phyloP scores from a whole-genome alignment of 768 basidiomycete genomes.

The Leucocoprinus birnbaumii region DNA sequence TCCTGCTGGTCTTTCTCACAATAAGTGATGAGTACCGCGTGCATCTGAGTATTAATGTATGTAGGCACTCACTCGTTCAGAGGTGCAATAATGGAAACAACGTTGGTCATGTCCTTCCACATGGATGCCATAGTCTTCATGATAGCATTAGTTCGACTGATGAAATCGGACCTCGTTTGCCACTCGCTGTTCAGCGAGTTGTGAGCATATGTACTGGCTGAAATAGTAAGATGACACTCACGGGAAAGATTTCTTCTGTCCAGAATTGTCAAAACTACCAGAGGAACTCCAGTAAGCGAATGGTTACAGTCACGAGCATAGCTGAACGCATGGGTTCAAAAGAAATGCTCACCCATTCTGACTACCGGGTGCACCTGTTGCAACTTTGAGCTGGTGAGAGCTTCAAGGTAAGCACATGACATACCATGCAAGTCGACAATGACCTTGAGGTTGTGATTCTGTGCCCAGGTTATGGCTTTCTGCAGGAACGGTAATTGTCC shows the following conservation, averaged over 20 bases:
- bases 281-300: conserved; percentile 13
- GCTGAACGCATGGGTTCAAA: conserved; percentile 17
- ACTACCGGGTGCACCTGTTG: conserved; percentile 66
- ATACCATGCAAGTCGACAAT: conserved; percentile 71
- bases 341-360: conserved; percentile 33
- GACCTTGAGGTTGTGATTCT: conserved; percentile 67
- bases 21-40: not conserved
- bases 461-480: conserved; percentile 71
- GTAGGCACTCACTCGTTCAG: conserved; percentile 66
- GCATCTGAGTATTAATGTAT: not conserved
- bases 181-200: conserved; percentile 38
- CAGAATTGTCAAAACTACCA: conserved; percentile 76
- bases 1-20: conserved; percentile 62
- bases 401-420: not conserved
- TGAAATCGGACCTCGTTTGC: conserved; percentile 62
- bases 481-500: conserved; percentile 70
- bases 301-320: conserved; percentile 36
- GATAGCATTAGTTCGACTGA: conserved; percentile 62
- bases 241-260: conserved; percentile 54
- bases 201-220: conserved; percentile 18
- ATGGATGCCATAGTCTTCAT: conserved; percentile 60
- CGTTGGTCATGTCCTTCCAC: conserved; percentile 49
- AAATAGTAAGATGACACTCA: conserved; percentile 33
- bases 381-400: not conserved
- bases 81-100: conserved; percentile 69